These are phyloP conservation scores for Neurospora sp. DNA, from an alignment of 495 filamentous ascomycete genomes.

Conservation along the genomic window DNA sequence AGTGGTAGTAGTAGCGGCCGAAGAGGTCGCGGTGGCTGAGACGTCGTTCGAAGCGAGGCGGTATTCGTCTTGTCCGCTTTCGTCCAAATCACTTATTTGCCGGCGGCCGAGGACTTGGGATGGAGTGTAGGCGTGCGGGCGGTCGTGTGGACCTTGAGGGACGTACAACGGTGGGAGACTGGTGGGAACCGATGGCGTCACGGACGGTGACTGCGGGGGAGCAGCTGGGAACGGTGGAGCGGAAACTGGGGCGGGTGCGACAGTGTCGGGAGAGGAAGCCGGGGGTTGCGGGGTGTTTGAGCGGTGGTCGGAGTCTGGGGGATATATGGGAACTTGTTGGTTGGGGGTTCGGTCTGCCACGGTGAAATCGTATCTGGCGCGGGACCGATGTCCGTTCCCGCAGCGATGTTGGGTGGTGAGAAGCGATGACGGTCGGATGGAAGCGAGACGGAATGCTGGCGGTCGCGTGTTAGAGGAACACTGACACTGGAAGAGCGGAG, in stretches of 20 bases:
- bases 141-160: not conserved
- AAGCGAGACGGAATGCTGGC: not conserved
- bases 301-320: constrained; percentile 31
- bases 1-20: constrained; percentile 4
- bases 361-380: constrained; percentile 18
- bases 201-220: constrained; percentile 10
- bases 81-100: constrained; percentile 9
- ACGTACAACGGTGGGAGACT: not conserved
- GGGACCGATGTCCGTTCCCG: constrained; percentile 21
- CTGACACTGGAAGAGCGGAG: not conserved
- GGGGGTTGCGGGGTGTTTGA: constrained; percentile 33
- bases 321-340: constrained; percentile 10
- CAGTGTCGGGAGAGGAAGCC: constrained; percentile 26
- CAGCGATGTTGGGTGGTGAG: constrained; percentile 6
- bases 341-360: constrained; percentile 27
- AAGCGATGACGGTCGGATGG: constrained; percentile 1
- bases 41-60: not conserved
- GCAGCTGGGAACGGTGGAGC: constrained; percentile 13
- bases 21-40: not conserved
- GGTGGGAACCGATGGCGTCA: constrained; percentile 2
- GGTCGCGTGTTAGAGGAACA: not conserved
- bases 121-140: constrained; percentile 1
- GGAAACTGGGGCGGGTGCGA: constrained; percentile 15
- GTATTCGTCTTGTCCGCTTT: constrained; percentile 12
- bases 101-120: constrained; percentile 20